Evolutionary conservation across 2,329 filamentous ascomycete species (phyloP).

Genomic region (Scedosporium aurantiacum): DNA sequence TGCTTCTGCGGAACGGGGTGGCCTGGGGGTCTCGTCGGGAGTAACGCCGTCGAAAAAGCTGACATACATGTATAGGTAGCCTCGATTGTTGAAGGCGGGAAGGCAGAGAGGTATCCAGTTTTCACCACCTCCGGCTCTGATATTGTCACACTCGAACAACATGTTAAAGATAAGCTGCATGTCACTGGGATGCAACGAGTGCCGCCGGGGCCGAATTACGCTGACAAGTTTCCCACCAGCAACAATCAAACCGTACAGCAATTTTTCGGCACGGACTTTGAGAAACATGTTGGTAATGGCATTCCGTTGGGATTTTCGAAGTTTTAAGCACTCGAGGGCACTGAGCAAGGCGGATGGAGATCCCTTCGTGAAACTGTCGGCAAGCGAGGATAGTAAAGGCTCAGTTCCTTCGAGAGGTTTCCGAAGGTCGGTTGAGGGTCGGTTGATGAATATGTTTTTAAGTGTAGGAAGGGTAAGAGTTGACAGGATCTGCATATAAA

Average conservation of each 20-base stretch:
- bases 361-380: constrained; percentile 88
- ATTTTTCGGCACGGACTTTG: constrained; percentile 61
- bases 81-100: constrained; percentile 92
- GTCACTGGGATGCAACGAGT: constrained; percentile 91
- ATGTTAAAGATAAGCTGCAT: constrained; percentile 97
- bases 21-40: constrained; percentile 23
- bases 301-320: constrained; percentile 78
- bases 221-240: constrained; percentile 88
- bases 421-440: constrained; percentile 87
- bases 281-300: constrained; percentile 80
- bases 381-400: constrained; percentile 76
- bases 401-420: constrained; percentile 88
- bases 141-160: constrained; percentile 89
- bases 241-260: constrained; percentile 88
- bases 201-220: constrained; percentile 85
- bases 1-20: constrained; percentile 45
- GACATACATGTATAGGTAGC: constrained; percentile 98
- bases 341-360: constrained; percentile 82
- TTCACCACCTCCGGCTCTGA: constrained; percentile 83
- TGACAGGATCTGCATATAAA: constrained; percentile 97
- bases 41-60: constrained; percentile 61
- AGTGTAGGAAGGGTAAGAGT: constrained; percentile 84
- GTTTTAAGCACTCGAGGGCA: constrained; percentile 82
- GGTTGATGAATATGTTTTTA: constrained; percentile 74
- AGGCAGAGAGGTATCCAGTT: constrained; percentile 96